phyloP scores from a whole-genome alignment of 257 asterid species.

The Nicotiana knightiana region DNA sequence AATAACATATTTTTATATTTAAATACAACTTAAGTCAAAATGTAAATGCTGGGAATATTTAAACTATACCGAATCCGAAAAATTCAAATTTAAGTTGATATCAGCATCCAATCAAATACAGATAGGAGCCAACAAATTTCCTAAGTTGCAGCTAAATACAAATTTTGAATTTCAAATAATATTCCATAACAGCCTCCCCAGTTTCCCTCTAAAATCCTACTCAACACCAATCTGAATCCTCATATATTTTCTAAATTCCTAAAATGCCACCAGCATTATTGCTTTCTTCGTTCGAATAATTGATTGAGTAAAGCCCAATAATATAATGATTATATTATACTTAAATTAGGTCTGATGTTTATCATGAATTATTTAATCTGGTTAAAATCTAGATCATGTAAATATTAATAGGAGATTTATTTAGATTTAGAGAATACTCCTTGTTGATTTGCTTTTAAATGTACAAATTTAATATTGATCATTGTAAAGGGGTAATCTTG shows the following conservation, averaged over 20 bases:
- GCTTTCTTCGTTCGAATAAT: neutral
- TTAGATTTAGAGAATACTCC: too few species aligned
- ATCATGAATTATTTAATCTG: too few species aligned
- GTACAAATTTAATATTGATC: too few species aligned
- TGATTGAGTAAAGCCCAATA: neutral
- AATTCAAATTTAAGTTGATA: neutral
- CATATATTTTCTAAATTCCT: neutral
- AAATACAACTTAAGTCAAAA: neutral
- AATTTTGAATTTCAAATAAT: constrained; percentile 2
- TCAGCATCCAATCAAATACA: neutral
- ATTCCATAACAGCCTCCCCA: neutral
- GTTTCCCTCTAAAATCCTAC: constrained; percentile 8
- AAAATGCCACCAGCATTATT: neutral
- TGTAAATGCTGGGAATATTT: neutral
- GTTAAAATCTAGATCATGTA: too few species aligned
- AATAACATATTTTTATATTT: too few species aligned
- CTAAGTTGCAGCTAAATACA: neutral
- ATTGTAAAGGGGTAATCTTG: neutral
- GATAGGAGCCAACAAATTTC: neutral
- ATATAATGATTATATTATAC: too few species aligned
- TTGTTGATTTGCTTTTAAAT: too few species aligned
- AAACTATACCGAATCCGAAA: neutral
- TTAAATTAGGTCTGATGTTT: too few species aligned
- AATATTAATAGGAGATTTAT: too few species aligned
- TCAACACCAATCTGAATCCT: neutral